phyloP scores from a whole-genome alignment of 495 filamentous ascomycete species.

The Tuber calosporum region DNA sequence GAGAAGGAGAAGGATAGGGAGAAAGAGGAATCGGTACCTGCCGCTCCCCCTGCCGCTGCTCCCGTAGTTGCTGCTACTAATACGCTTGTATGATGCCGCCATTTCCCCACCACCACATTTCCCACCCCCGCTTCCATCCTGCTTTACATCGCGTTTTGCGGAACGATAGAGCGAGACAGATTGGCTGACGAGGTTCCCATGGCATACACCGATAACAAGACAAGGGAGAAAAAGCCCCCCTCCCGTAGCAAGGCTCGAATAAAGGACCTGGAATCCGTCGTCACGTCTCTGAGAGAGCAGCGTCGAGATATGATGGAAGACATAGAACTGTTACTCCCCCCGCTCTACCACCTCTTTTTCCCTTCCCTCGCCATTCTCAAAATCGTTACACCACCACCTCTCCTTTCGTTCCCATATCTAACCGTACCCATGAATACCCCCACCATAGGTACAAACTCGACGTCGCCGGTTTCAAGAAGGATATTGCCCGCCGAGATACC shows the following conservation, averaged over 20 bases:
- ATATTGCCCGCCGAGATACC: constrained; percentile 24
- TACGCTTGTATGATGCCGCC: background rate
- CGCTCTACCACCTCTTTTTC: too few relatives aligned
- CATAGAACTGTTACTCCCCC: constrained; percentile 15
- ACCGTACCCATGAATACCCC: background rate
- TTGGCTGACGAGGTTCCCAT: background rate
- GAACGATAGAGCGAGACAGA: background rate
- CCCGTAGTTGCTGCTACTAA: background rate
- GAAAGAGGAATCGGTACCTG: background rate
- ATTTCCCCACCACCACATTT: background rate
- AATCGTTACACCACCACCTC: background rate
- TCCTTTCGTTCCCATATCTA: background rate
- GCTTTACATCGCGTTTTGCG: background rate
- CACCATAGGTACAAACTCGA: constrained; percentile 22
- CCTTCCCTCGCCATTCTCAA: too few relatives aligned
- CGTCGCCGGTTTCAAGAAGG: constrained; percentile 24
- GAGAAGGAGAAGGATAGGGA: background rate
- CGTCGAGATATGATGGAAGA: constrained; percentile 33
- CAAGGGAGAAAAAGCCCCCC: constrained; percentile 6
- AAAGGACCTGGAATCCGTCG: constrained; percentile 24
- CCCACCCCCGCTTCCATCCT: background rate
- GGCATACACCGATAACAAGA: background rate
- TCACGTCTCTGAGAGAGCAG: constrained; percentile 18
- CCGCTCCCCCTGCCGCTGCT: background rate
- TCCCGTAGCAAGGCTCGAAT: constrained; percentile 17